Percentiles rank a stretch among this genome's conserved stretches.
These are phyloP conservation scores for Bolboschoenus planiculmis DNA, from an alignment of 176 grass and related monocot genomes.

Conservation along the genomic window DNA sequence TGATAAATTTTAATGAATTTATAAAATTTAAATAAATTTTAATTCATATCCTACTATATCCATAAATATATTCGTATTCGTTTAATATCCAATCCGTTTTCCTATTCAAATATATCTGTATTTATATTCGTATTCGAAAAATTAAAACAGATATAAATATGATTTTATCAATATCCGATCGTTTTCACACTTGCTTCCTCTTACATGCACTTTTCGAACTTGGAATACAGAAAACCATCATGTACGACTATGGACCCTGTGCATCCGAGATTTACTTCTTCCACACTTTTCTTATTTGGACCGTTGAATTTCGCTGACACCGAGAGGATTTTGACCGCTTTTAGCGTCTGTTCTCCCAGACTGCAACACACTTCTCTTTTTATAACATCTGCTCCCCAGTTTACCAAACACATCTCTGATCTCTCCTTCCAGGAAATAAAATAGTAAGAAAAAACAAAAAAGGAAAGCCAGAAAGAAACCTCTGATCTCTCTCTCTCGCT, in stretches of 20 bases:
- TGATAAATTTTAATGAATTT: too few species aligned
- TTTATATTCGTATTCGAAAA: too few species aligned
- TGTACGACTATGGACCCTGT: neutral
- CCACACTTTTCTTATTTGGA: slow-evolving; percentile 1
- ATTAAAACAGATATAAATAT: too few species aligned
- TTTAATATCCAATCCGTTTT: too few species aligned
- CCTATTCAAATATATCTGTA: too few species aligned
- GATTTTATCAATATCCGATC: too few species aligned
- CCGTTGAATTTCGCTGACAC: slow-evolving; percentile 22
- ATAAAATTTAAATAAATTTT: too few species aligned
- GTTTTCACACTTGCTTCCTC: too few species aligned
- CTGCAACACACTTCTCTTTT: neutral
- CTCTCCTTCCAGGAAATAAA: neutral
- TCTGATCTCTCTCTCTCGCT: neutral
- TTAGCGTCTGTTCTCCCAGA: neutral
- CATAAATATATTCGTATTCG: too few species aligned
- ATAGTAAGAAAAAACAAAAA: neutral
- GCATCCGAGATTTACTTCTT: too few species aligned
- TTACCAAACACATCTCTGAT: neutral
- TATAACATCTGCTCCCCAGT: neutral
- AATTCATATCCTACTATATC: too few species aligned
- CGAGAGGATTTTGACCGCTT: neutral
- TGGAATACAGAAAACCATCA: neutral
- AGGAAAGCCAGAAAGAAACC: neutral
- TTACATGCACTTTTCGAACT: too few species aligned